Percentiles rank a stretch among this genome's conserved stretches.
Conservation (phyloP, 2,329 filamentous ascomycete species). For the Whalleya microplaca region DNA sequence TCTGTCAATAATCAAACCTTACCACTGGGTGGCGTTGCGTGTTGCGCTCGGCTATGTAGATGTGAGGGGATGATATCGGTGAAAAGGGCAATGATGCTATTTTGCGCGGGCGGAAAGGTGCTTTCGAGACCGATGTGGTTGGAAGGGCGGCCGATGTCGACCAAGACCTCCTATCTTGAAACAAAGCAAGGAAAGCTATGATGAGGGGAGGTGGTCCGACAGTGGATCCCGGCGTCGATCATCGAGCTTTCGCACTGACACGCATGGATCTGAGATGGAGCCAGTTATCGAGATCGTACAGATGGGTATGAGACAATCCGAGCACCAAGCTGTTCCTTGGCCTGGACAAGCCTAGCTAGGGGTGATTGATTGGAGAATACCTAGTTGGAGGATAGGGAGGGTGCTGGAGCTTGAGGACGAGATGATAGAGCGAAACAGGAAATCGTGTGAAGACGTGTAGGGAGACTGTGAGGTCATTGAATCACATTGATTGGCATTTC, state of each 20-base stretch:
- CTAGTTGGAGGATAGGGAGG: neutral
- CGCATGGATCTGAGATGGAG: constrained; percentile 18
- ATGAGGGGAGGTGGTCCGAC: constrained; percentile 7
- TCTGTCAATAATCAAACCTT: neutral
- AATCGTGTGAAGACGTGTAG: neutral
- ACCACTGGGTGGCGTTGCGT: neutral
- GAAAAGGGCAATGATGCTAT: neutral
- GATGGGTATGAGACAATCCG: constrained; percentile 10
- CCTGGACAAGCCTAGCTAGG: constrained; percentile 11
- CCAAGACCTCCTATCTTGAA: constrained; percentile 14
- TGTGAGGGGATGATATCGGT: neutral
- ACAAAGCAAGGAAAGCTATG: constrained; percentile 10
- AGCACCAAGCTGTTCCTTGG: neutral
- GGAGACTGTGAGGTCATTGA: constrained; percentile 16
- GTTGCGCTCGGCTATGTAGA: neutral
- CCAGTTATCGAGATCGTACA: constrained; percentile 15
- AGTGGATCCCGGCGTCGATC: constrained; percentile 30
- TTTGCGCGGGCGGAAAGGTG: neutral
- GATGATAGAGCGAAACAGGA: constrained; percentile 8
- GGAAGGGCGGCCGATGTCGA: neutral
- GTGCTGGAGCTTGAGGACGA: neutral
- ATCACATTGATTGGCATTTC: neutral
- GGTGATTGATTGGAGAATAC: too few relatives aligned
- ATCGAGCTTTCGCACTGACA: constrained; percentile 16
- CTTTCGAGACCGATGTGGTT: neutral